These are phyloP conservation scores for Colletotrichum euphorbiae DNA, from an alignment of 2,329 filamentous ascomycete genomes.

Conservation along the genomic window DNA sequence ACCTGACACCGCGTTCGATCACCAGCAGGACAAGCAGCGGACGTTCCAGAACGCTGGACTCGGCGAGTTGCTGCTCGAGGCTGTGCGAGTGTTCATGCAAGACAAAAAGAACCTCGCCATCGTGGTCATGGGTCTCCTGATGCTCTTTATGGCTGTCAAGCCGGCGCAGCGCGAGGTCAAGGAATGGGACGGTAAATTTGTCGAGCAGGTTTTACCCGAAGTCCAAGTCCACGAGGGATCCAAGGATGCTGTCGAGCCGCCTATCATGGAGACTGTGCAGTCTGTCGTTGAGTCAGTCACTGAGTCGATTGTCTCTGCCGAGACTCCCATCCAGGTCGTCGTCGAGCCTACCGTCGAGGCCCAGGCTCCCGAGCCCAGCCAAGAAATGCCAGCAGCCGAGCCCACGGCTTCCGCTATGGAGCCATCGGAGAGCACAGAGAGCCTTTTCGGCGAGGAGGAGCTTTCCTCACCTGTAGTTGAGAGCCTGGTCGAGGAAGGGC, in stretches of 20 bases:
- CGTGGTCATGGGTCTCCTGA: constrained; percentile 63
- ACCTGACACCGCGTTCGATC: constrained; percentile 46
- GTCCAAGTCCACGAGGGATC: constrained; percentile 11
- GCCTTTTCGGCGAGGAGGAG: background rate
- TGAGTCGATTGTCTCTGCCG: background rate
- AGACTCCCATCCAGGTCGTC: background rate
- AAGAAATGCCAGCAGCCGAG: background rate
- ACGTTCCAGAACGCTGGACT: constrained; percentile 60
- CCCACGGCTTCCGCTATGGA: background rate
- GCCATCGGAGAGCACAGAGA: background rate
- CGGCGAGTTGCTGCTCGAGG: constrained; percentile 65
- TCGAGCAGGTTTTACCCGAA: constrained; percentile 40
- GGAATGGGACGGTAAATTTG: constrained; percentile 42
- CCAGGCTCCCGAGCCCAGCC: background rate
- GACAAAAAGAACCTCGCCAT: constrained; percentile 73
- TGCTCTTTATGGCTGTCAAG: constrained; percentile 60
- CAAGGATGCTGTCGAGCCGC: constrained; percentile 4
- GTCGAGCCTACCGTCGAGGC: background rate
- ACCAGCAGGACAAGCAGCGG: constrained; percentile 37
- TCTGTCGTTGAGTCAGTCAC: constrained; percentile 8
- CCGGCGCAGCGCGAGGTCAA: constrained; percentile 43
- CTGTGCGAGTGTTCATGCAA: constrained; percentile 63
- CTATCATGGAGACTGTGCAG: constrained; percentile 16
- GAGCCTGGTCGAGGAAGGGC: background rate
- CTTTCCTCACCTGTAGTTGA: background rate